Base-by-base conservation (phyloP, 2,329 filamentous ascomycete genomes). In the Aspergillus sp. region DNA sequence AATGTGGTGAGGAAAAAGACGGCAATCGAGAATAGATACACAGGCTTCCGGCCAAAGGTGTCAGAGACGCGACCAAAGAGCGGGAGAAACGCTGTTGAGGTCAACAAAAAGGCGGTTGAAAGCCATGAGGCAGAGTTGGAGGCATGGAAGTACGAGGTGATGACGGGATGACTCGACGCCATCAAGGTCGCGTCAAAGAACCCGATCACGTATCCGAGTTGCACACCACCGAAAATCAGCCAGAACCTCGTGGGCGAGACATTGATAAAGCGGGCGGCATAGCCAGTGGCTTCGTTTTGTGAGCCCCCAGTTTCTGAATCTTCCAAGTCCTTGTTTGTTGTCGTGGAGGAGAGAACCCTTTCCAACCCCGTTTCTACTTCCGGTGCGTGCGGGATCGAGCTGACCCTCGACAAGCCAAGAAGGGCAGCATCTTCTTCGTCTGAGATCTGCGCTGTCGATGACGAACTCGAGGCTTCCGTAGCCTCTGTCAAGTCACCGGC, bases 41-140 rank as follows among this genome's bases (percentile, higher is more conserved):
- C 80, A 19, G 82, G 80, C 63, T 87, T 89, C 45, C 89, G 79
- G 11, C 90, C 89, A 58, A 92, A 75, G 0, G 87, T 86, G 73
- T 93, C 90, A 2, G 89, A 91, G 1, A 92, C 71, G 2, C 90
- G 83, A 3, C 89, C 90, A 62, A 90, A 84, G 1, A 93, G 76
- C 0, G 90, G 89, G 73, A 92, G 88, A 57, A 91, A 88, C 22
- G 87, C 85, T 1, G 89, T 92, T 4, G 86, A 89, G 0, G 90
- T 91, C 39, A 95, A 80, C 37, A 93, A 75, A 63, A 92, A 93
- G 0, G 89, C 85, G 0, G 90, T 93, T 2, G 89, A 91, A 4
- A 93, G 80, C 90, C 90, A 95, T 2, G 89, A 91, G 3, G 90
- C 90, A 47, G 86, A 86, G 71, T 93, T 91, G 33, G 89, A 89